Conservation (phyloP, 2,329 filamentous ascomycete genomes). For the Nemania sp. region DNA sequence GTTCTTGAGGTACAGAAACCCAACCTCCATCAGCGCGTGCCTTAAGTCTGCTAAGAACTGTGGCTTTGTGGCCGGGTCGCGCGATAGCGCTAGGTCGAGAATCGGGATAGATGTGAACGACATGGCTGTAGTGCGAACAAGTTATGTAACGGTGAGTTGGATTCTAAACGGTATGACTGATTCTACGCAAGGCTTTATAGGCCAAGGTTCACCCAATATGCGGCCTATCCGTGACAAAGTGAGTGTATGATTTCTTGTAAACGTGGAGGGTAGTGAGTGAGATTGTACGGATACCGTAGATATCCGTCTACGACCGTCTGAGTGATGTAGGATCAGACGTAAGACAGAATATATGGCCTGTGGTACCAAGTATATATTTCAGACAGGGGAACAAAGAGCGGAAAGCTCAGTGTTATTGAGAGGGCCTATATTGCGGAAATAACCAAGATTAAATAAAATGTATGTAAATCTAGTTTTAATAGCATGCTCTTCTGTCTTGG, state of each 20-base stretch:
- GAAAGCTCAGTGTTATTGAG: not conserved
- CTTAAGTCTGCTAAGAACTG: constrained; percentile 78
- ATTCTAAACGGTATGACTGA: not conserved
- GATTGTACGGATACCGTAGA: not conserved
- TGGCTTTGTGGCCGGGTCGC: constrained; percentile 74
- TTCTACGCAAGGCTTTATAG: not conserved
- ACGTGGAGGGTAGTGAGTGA: not conserved
- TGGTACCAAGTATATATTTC: not conserved
- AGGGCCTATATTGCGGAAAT: not conserved
- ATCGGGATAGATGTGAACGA: constrained; percentile 83
- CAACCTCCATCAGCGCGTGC: constrained; percentile 84
- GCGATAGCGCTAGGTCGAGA: constrained; percentile 77
- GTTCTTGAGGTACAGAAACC: constrained; percentile 87
- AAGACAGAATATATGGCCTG: not conserved
- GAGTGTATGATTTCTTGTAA: not conserved
- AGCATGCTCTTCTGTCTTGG: not conserved
- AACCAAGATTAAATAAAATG: not conserved
- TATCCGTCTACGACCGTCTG: not conserved
- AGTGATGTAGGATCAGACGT: not conserved
- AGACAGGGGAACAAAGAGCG: not conserved
- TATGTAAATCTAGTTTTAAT: not conserved
- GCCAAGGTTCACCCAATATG: not conserved
- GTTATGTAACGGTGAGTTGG: not conserved
- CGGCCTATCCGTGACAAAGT: not conserved
- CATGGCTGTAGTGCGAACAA: constrained; percentile 54